phyloP scores from a whole-genome alignment of 2,329 filamentous ascomycete genomes.

The Colletotrichum phormii region DNA sequence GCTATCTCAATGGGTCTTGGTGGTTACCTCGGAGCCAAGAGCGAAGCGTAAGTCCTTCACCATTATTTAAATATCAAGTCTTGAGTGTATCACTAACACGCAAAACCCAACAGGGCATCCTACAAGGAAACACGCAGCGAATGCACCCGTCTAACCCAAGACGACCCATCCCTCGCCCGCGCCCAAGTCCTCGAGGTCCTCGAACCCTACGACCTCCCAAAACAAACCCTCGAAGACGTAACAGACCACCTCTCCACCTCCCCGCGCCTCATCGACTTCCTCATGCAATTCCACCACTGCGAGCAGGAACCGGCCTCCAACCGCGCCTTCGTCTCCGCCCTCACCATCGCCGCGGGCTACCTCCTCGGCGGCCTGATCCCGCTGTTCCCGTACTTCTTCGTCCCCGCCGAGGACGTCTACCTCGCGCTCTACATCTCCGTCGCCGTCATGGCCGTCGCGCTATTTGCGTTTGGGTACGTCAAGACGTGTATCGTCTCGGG shows the following conservation, averaged over 20 bases:
- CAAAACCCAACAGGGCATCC: constrained; percentile 27
- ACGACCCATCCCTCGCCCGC: constrained; percentile 54
- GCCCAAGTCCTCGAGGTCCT: constrained; percentile 63
- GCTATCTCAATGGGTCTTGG: constrained; percentile 84
- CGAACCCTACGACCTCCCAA: constrained; percentile 61
- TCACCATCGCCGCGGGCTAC: constrained; percentile 76
- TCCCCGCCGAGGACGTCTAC: constrained; percentile 50
- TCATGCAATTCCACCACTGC: constrained; percentile 69
- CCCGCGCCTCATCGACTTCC: constrained; percentile 64
- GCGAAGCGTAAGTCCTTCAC: constrained; percentile 51
- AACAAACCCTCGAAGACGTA: constrained; percentile 36
- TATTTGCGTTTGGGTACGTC: constrained; percentile 74
- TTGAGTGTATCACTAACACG: not conserved
- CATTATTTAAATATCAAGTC: constrained; percentile 4
- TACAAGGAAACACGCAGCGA: constrained; percentile 46
- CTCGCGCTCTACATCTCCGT: constrained; percentile 70
- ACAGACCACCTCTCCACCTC: constrained; percentile 40
- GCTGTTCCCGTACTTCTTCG: constrained; percentile 76
- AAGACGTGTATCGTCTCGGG: constrained; percentile 64
- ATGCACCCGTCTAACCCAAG: constrained; percentile 54
- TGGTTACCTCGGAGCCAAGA: constrained; percentile 75
- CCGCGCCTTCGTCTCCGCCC: constrained; percentile 65
- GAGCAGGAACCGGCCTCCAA: constrained; percentile 57
- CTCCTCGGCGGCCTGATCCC: constrained; percentile 79
- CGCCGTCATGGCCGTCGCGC: constrained; percentile 68